phyloP scores from a whole-genome alignment of 495 filamentous ascomycete species.

The Annulohypoxylon bovei region DNA sequence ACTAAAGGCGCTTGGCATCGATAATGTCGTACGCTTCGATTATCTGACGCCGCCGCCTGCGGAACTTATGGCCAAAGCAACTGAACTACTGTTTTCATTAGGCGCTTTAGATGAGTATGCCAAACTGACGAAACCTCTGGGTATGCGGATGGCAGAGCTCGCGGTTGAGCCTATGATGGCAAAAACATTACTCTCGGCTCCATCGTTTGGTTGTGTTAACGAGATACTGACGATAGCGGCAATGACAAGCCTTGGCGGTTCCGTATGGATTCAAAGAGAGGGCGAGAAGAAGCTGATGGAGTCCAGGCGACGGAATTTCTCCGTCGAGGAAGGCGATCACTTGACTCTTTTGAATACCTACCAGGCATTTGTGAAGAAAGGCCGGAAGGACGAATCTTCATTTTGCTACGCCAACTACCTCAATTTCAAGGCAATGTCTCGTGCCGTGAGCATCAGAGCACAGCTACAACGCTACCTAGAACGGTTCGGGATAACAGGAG shows the following conservation, averaged over 20 bases:
- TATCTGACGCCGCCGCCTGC: slow-evolving; percentile 90
- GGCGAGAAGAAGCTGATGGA: slow-evolving; percentile 78
- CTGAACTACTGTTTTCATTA: slow-evolving; percentile 89
- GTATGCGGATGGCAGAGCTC: slow-evolving; percentile 92
- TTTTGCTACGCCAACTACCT: slow-evolving; percentile 90
- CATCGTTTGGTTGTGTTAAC: slow-evolving; percentile 78
- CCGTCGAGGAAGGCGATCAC: slow-evolving; percentile 94
- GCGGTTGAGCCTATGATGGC: slow-evolving; percentile 97
- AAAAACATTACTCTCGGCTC: slow-evolving; percentile 84
- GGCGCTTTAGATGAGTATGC: slow-evolving; percentile 91
- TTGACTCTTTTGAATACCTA: slow-evolving; percentile 95
- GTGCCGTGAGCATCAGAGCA: slow-evolving; percentile 85
- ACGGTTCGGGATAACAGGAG: slow-evolving; percentile 78
- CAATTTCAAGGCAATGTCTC: slow-evolving; percentile 83
- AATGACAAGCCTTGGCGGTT: slow-evolving; percentile 88
- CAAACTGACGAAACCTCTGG: slow-evolving; percentile 88
- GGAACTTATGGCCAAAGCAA: slow-evolving; percentile 84
- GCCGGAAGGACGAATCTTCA: slow-evolving; percentile 81
- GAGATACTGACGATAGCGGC: slow-evolving; percentile 93
- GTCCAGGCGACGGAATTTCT: slow-evolving; percentile 80
- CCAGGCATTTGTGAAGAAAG: slow-evolving; percentile 86
- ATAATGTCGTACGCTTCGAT: slow-evolving; percentile 91
- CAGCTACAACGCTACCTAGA: slow-evolving; percentile 91
- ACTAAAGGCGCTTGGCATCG: slow-evolving; percentile 94
- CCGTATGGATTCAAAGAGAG: slow-evolving; percentile 82